Percentiles rank a stretch among this genome's conserved stretches.
phyloP scores from a whole-genome alignment of 192 early-diverging fungal genomes.

The Mycoemilia scoparia region DNA sequence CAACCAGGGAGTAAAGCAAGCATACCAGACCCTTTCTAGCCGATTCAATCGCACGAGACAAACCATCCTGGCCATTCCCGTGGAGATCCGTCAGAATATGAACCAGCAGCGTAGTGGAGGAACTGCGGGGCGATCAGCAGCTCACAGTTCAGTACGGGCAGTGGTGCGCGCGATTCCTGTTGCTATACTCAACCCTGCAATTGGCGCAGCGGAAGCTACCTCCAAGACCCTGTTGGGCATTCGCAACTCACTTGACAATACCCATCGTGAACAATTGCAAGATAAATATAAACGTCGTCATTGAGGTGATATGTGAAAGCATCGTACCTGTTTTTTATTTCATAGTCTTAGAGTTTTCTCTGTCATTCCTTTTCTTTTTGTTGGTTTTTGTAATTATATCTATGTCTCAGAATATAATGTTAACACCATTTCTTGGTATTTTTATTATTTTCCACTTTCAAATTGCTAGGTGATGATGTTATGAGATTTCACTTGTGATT shows the following conservation, averaged over 20 bases:
- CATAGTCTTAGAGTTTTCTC: no score
- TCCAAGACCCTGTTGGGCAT: conserved; percentile 80
- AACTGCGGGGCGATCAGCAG: conserved; percentile 30
- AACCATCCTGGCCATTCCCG: conserved; percentile 79
- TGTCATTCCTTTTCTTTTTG: no score
- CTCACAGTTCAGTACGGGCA: conserved; percentile 24
- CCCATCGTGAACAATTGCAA: conserved; percentile 52
- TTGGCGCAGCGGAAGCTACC: conserved; percentile 83
- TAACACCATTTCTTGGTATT: no score
- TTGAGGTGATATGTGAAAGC: no score
- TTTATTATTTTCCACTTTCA: no score
- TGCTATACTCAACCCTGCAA: conserved; percentile 86
- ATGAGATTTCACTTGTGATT: no score
- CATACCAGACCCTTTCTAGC: conserved; percentile 57
- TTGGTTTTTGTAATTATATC: no score
- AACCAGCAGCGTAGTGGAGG: conserved; percentile 11
- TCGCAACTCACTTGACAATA: conserved; percentile 79
- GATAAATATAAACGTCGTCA: conserved; percentile 39
- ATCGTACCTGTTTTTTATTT: no score
- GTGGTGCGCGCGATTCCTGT: conserved; percentile 54
- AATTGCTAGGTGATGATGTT: no score
- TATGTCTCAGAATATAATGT: no score
- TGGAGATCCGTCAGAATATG: conserved; percentile 52
- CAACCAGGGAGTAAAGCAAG: conserved; percentile 68
- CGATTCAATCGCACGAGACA: conserved; percentile 69